Evolutionary conservation across 139 green algal species (phyloP).

Genomic region (Chlamydomonas sp.): DNA sequence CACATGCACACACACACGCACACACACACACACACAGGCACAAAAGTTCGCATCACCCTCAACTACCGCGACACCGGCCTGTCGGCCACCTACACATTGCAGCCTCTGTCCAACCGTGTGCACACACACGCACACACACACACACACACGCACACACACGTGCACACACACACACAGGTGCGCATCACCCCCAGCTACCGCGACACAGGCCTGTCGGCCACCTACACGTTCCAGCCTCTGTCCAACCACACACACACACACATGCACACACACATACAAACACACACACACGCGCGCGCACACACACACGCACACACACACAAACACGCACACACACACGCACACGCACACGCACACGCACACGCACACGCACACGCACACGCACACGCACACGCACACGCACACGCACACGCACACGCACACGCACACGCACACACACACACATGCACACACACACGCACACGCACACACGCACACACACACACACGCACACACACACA

Average conservation of each 20-base stretch:
- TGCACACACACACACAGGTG: too few relatives aligned
- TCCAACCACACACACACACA: conserved; percentile 55
- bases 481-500: neutral
- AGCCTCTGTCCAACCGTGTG: conserved; percentile 88
- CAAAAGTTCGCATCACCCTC: conserved; percentile 18
- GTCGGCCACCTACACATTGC: conserved; percentile 77
- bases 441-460: neutral
- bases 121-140: conserved; percentile 85
- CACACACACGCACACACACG: neutral
- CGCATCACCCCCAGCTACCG: conserved; percentile 38
- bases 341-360: neutral
- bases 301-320: neutral
- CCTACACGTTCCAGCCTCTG: conserved; percentile 86
- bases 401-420: neutral
- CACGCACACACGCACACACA: neutral
- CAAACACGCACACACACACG: too few relatives aligned
- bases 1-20: neutral
- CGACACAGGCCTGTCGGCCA: conserved; percentile 77
- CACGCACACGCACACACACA: neutral
- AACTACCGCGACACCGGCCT: conserved; percentile 73
- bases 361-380: neutral
- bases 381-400: neutral
- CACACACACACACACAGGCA: neutral
- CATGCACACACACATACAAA: neutral
- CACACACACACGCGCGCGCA: neutral